Conservation (phyloP, 441 rosid species). For the Pelargonium exstipulatum region DNA sequence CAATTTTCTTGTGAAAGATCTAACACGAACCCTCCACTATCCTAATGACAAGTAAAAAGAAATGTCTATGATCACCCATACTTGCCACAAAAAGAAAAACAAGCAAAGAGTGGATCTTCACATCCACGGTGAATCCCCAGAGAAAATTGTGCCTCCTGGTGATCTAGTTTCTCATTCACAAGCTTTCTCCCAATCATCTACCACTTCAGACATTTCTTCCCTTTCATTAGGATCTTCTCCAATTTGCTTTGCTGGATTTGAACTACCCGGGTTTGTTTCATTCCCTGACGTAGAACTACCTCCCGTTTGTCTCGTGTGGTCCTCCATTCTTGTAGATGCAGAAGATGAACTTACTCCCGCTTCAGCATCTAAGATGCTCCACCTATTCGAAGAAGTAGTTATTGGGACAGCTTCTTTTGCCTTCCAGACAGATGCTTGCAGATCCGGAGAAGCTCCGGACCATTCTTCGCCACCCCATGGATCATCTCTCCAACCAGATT, state of each 20-base stretch:
- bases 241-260: conserved; percentile 22
- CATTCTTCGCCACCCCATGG: conserved; percentile 75
- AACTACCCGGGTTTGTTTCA: conserved; percentile 30
- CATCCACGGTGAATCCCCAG: not conserved
- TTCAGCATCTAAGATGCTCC: conserved; percentile 67
- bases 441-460: conserved; percentile 41
- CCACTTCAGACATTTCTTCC: conserved; percentile 54
- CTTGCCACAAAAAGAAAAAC: not conserved
- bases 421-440: conserved; percentile 49
- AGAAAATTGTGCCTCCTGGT: conserved; percentile 6
- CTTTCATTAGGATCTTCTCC: conserved; percentile 31
- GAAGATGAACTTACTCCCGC: conserved; percentile 31
- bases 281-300: conserved; percentile 14
- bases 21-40: conserved; percentile 7
- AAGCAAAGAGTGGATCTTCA: not conserved
- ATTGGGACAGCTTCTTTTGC: conserved; percentile 54
- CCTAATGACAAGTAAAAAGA: not conserved
- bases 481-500: conserved; percentile 50
- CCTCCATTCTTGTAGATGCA: conserved; percentile 25
- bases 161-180: conserved; percentile 35
- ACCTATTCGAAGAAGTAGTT: conserved; percentile 54
- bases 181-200: conserved; percentile 93
- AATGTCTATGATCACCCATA: not conserved
- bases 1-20: not conserved
- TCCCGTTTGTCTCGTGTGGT: conserved; percentile 26